A percentile compares a stretch with the other conserved stretches of the same genome.
phyloP scores from a whole-genome alignment of 78 protist genomes.

The Andalucia godoyi region DNA sequence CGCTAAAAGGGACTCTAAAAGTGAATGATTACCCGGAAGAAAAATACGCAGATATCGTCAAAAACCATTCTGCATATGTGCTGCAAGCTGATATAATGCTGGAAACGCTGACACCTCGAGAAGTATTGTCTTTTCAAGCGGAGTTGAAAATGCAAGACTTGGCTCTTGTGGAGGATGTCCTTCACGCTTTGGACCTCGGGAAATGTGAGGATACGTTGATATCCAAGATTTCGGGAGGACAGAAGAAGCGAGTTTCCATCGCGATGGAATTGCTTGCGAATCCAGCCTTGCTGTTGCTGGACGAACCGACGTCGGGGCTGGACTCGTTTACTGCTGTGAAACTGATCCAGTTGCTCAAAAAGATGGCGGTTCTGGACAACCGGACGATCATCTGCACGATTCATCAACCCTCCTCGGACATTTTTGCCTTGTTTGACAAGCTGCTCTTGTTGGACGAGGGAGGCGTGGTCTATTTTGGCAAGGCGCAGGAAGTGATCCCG shows the following conservation, averaged over 20 bases:
- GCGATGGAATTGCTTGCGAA: slow-evolving; percentile 36
- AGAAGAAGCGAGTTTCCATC: slow-evolving; percentile 48
- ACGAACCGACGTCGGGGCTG: slow-evolving; percentile 50
- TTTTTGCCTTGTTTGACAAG: slow-evolving; percentile 13
- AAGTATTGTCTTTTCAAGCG: too few species aligned
- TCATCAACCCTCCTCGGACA: slow-evolving; percentile 26
- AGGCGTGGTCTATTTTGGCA: slow-evolving; percentile 4
- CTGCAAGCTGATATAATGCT: too few species aligned
- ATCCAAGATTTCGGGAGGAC: slow-evolving; percentile 55
- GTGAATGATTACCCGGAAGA: too few species aligned
- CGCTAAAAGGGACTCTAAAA: too few species aligned
- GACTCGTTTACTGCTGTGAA: neutral
- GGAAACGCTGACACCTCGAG: too few species aligned
- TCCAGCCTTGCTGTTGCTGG: slow-evolving; percentile 36
- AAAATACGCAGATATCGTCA: too few species aligned
- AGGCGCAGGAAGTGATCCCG: neutral
- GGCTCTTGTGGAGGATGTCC: too few species aligned
- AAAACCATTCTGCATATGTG: too few species aligned
- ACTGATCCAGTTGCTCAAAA: neutral
- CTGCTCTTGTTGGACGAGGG: slow-evolving; percentile 17
- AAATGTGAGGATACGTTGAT: too few species aligned
- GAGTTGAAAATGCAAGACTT: too few species aligned
- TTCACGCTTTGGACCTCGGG: too few species aligned
- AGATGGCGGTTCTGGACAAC: neutral
- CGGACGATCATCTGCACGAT: slow-evolving; percentile 19